Conservation (phyloP, 2,329 filamentous ascomycete genomes). For the Coniochaeta sp. region DNA sequence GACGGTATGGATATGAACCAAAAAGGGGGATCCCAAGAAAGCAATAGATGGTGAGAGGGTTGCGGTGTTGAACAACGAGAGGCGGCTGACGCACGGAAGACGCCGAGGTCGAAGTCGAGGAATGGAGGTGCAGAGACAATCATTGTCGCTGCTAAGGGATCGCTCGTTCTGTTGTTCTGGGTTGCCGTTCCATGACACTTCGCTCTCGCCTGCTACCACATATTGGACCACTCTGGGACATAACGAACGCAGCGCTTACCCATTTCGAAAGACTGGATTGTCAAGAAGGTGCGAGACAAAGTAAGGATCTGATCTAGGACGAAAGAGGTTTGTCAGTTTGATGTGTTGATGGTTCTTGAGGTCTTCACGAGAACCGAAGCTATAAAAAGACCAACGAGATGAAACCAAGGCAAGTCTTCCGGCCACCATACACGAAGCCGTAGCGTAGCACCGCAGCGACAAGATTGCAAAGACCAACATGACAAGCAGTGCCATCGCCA, state of each 20-base stretch:
- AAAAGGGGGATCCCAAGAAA: constrained; percentile 20
- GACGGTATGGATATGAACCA: constrained; percentile 9
- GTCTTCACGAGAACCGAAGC: neutral
- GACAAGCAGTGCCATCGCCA: neutral
- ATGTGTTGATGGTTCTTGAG: neutral
- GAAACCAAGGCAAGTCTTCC: neutral
- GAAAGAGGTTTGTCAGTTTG: neutral
- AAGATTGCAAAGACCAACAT: neutral
- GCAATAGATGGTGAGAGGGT: constrained; percentile 32
- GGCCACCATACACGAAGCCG: neutral
- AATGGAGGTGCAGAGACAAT: neutral
- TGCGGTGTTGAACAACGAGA: constrained; percentile 22
- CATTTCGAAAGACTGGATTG: constrained; percentile 28
- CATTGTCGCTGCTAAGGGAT: constrained; percentile 17
- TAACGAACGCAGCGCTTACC: constrained; percentile 32
- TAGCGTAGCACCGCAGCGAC: neutral
- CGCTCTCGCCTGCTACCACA: neutral
- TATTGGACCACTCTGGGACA: constrained; percentile 1
- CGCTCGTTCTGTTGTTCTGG: constrained; percentile 6
- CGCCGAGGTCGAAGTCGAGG: neutral
- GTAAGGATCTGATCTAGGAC: neutral
- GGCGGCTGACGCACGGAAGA: constrained; percentile 12
- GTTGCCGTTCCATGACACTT: constrained; percentile 7
- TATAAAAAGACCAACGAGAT: neutral
- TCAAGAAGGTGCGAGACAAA: constrained; percentile 12